These are phyloP conservation scores for Infundibulicybe gibba DNA, from an alignment of 768 basidiomycete species.

Conservation along the genomic window DNA sequence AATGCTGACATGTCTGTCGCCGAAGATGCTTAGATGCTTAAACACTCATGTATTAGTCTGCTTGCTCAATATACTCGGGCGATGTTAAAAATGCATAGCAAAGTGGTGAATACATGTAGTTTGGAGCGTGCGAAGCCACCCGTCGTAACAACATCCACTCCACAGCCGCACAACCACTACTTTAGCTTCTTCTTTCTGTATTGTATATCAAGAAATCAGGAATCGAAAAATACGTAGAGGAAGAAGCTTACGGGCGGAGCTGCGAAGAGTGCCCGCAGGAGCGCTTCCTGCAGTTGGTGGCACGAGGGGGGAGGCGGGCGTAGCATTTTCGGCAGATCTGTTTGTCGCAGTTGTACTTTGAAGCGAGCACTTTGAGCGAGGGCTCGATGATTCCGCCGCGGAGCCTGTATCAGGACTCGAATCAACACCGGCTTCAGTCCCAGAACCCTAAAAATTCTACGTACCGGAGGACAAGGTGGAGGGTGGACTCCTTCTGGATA, in stretches of 20 bases:
- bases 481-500: slow-evolving; percentile 81
- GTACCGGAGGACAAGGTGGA: slow-evolving; percentile 89
- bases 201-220: neutral
- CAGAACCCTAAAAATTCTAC: slow-evolving; percentile 18
- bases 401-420: slow-evolving; percentile 52
- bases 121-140: too few species aligned
- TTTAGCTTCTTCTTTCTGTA: slow-evolving; percentile 13
- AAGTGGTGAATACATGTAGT: too few species aligned
- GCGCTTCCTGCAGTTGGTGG: slow-evolving; percentile 98
- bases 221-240: neutral
- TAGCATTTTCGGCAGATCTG: slow-evolving; percentile 99
- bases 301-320: slow-evolving; percentile 97
- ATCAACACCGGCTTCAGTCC: neutral
- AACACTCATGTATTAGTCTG: too few species aligned
- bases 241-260: slow-evolving; percentile 76
- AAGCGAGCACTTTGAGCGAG: slow-evolving; percentile 93
- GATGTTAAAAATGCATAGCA: too few species aligned
- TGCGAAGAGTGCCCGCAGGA: slow-evolving; percentile 88
- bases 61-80: too few species aligned
- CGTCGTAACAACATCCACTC: too few species aligned
- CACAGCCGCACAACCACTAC: slow-evolving; percentile 10
- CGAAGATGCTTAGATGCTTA: too few species aligned
- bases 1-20: too few species aligned
- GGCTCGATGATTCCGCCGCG: slow-evolving; percentile 99
- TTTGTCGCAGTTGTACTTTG: slow-evolving; percentile 99